Base-by-base conservation (phyloP, 2,329 filamentous ascomycete genomes). In the Neonectria magnoliae region DNA sequence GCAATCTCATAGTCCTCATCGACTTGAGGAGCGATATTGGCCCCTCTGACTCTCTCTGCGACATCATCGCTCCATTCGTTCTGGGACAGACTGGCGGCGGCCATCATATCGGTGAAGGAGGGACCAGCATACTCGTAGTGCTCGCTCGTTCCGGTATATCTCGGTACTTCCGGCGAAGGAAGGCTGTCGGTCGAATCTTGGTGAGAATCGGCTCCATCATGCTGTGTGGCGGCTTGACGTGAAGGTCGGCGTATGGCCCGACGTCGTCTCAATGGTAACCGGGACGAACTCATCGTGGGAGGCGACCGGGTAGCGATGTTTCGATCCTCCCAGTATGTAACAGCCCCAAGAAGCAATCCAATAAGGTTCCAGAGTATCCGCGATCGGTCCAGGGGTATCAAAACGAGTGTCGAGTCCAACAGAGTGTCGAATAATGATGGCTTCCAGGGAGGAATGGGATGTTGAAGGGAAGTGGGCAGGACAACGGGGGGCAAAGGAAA, bases 401-500 rank as follows among this genome's bases (percentile, higher is more conserved):
- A 18, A 20, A 27, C 50, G 51, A 60, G 59, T 44, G 48, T 59
- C 25, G 25, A 31, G 50, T 41, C 44, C 47, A 44, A 27, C 3
- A 29, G 9, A n/a, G 33, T 29, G 51, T 52, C 44, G 33, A 38
- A 51, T 62, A 47, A 54, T 29, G 47, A 62, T 62, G 53, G 57
- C 56, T 18, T 59, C 48, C 33, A 47, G 29, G 60, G 58, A 56
- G 60, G 61, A 68, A 68, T 57, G 22, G 31, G 50, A 52, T 50
- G 64, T 56, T 57, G 56, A 65, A 61, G 53, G 50, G 52, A 51
- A 44, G 50, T 14, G 59, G 13, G 22, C 29, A 52, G 27, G 50
- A 58, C 36, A 57, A 57, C 22, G 31, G 54, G 54, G 51, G 45
- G 42, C 42, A 27, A 68, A 63, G 22, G 45, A 60, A 70, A 66